These are phyloP conservation scores for Earliella scabrosa DNA, from an alignment of 1,284 basidiomycete genomes.

Conservation along the genomic window DNA sequence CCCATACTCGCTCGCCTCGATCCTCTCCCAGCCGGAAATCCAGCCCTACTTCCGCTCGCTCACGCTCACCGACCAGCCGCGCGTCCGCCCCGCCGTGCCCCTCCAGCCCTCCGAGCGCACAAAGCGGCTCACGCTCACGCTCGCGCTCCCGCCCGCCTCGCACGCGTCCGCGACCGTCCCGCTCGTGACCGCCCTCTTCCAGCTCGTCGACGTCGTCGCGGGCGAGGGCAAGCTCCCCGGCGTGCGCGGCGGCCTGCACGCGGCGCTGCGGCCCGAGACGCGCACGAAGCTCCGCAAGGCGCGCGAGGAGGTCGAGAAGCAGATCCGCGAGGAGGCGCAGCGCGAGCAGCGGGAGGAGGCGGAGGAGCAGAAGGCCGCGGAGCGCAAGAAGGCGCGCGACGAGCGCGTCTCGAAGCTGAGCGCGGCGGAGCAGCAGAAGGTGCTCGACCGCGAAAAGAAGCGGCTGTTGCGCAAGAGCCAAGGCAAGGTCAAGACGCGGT, in stretches of 20 bases:
- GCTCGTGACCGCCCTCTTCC: slow-evolving; percentile 71
- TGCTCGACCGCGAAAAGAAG: slow-evolving; percentile 79
- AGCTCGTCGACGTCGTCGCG: slow-evolving; percentile 70
- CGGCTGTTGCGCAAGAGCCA: slow-evolving; percentile 70
- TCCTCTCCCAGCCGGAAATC: slow-evolving; percentile 66
- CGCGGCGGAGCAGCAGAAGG: slow-evolving; percentile 85
- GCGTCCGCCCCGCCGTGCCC: slow-evolving; percentile 63
- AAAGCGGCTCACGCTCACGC: slow-evolving; percentile 75
- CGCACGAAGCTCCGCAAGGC: slow-evolving; percentile 72
- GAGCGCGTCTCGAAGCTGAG: slow-evolving; percentile 67
- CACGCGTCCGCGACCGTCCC: slow-evolving; percentile 54
- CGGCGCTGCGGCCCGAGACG: slow-evolving; percentile 77
- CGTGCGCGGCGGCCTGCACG: slow-evolving; percentile 28
- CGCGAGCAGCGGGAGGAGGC: slow-evolving; percentile 78
- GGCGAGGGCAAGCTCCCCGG: slow-evolving; percentile 45
- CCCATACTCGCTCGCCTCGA: slow-evolving; percentile 56
- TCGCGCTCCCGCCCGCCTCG: slow-evolving; percentile 59
- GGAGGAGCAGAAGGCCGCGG: slow-evolving; percentile 69
- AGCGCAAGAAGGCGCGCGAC: slow-evolving; percentile 78
- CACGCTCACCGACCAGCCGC: slow-evolving; percentile 85
- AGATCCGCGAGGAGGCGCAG: slow-evolving; percentile 68
- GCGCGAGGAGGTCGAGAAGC: slow-evolving; percentile 71
- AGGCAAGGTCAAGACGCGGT: slow-evolving; percentile 57
- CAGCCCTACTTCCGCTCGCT: slow-evolving; percentile 80
- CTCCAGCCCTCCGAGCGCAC: slow-evolving; percentile 52